Base-by-base conservation (phyloP, 768 basidiomycete genomes). In the Lactifluus rugatus region DNA sequence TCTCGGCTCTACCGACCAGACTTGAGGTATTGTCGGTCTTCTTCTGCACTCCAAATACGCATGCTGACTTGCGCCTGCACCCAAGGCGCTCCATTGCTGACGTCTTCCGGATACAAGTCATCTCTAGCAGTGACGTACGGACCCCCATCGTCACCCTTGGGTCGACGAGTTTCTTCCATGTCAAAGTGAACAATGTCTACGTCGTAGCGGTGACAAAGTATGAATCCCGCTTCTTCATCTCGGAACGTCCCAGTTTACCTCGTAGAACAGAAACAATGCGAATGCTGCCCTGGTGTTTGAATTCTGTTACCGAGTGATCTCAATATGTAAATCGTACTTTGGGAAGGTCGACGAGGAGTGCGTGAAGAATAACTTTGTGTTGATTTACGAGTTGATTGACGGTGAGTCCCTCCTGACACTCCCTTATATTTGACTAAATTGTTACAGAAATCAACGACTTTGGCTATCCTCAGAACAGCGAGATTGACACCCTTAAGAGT, bases 121-220 rank as follows among this genome's bases (percentile, higher is more conserved):
- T 99, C 52, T 96, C 95, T 37, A 97, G 93, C 74, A 91, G 89
- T 66, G 94, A 97, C 68, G 92, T 97, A 28, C 82, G 94, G 62
- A 94, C 94, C 34, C 96, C 96, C 10, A 95, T 99, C 67, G 89
- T 98, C 70, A 98, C 96, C 0, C 80, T 99, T 23, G 94, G 95
- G 25, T 97, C 93, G 21, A 98, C 95, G 0, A 95, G 93, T 67
- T 99, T 99, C 81, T 98, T 99, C 71, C 96, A 99, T 69, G 94
- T 98, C 60, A 78, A 93, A 62, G 78, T 95, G 57, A 94, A 95
- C 75, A 97, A 96, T 65, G 79, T 99, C 42, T 99, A 97, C 68
- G 80, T 99, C 26, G 87, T 96, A 5, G 92, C 92, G 3, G 92
- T 97, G 14, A 97, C 95, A 25, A 97, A 97, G 93, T 93, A 56